A percentile compares a stretch with the other conserved stretches of the same genome.
Conservation (phyloP, 257 asterid genomes). For the Solanum clarkiae region DNA sequence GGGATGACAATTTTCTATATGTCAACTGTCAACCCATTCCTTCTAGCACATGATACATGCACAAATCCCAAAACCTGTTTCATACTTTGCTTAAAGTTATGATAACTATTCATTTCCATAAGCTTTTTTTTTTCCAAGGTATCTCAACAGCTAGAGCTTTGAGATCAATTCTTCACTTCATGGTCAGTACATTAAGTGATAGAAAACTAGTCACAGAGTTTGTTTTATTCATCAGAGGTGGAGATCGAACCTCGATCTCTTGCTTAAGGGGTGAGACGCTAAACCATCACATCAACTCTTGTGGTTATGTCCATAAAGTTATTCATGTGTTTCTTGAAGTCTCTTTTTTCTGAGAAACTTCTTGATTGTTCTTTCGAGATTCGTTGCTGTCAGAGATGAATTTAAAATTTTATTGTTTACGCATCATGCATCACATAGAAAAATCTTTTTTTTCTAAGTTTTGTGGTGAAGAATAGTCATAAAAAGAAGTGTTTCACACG, state of each 20-base stretch:
- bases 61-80: background rate
- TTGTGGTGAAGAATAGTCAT: background rate
- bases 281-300: rapidly evolving
- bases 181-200: too few species aligned
- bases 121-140: too few species aligned
- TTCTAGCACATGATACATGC: background rate
- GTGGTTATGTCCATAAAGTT: too few species aligned
- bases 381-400: rapidly evolving
- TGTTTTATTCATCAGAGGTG: too few species aligned
- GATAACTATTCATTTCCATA: background rate
- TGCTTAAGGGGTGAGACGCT: too few species aligned
- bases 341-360: background rate
- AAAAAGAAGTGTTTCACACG: background rate
- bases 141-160: rapidly evolving
- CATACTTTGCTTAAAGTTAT: background rate
- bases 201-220: too few species aligned
- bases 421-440: background rate
- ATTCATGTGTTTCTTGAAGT: background rate
- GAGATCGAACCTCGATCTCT: too few species aligned
- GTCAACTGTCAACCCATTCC: background rate
- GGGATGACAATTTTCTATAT: background rate
- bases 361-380: background rate
- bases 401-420: background rate
- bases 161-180: too few species aligned
- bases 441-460: background rate